Conservation (phyloP, 2,329 filamentous ascomycete species). For the Balansia obtecta region DNA sequence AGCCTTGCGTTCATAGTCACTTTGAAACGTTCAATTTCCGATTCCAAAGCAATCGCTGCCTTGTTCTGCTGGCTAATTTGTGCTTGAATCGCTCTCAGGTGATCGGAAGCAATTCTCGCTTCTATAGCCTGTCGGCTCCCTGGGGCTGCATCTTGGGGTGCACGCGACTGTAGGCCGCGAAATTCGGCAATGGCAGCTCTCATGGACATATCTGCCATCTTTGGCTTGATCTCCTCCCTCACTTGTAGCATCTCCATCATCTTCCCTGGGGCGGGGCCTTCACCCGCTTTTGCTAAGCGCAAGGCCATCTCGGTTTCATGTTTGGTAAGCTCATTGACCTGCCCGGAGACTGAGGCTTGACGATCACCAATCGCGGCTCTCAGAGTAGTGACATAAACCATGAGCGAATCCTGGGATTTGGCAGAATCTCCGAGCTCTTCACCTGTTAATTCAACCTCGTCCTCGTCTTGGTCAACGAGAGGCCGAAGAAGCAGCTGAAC, state of each 20-base stretch:
- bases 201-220: constrained; percentile 46
- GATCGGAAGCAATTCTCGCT: constrained; percentile 46
- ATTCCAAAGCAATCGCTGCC: constrained; percentile 36
- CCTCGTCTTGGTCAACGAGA: constrained; percentile 67
- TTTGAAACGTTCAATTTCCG: constrained; percentile 66
- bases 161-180: constrained; percentile 45
- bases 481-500: constrained; percentile 59
- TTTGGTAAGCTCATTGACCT: constrained; percentile 60
- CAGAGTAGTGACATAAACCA: constrained; percentile 72
- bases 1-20: constrained; percentile 72
- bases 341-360: constrained; percentile 61
- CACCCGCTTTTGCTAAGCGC: constrained; percentile 44
- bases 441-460: constrained; percentile 60
- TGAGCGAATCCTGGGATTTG: constrained; percentile 76
- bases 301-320: constrained; percentile 58
- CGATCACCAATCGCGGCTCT: constrained; percentile 69
- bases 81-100: constrained; percentile 49
- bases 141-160: constrained; percentile 14
- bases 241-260: constrained; percentile 37
- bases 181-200: constrained; percentile 59
- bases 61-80: constrained; percentile 40
- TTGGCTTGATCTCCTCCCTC: constrained; percentile 36
- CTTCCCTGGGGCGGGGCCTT: constrained; percentile 60
- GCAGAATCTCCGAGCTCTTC: constrained; percentile 85
- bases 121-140: constrained; percentile 51